Evolutionary conservation across 306 rosid species (phyloP).

Genomic region (Vigna trinervia): DNA sequence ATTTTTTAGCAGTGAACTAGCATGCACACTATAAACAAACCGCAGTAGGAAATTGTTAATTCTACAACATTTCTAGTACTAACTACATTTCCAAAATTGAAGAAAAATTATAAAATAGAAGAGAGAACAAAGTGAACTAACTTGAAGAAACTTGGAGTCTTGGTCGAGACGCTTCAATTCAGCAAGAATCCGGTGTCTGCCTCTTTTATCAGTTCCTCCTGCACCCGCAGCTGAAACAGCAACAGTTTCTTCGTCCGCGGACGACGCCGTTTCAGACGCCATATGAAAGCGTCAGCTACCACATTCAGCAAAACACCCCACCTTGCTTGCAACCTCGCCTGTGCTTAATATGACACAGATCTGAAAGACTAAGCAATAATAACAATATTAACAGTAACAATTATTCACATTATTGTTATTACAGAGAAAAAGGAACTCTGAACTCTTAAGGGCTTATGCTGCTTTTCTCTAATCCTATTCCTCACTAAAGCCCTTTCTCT

Average conservation of each 20-base stretch:
- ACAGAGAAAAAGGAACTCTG: not conserved
- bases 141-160: slow-evolving; percentile 72
- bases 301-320: slow-evolving; percentile 29
- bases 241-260: slow-evolving; percentile 54
- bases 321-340: not conserved
- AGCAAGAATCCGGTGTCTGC: slow-evolving; percentile 78
- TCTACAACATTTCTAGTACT: not conserved
- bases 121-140: not conserved
- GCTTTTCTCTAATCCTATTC: slow-evolving; percentile 2
- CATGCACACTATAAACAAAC: not conserved
- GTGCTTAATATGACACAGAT: slow-evolving; percentile 27
- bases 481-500: slow-evolving; percentile 21
- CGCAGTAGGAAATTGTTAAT: not conserved
- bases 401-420: too few species aligned
- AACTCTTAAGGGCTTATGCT: not conserved
- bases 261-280: slow-evolving; percentile 80
- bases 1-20: not conserved
- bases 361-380: slow-evolving; percentile 27
- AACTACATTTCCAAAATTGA: slow-evolving; percentile 1
- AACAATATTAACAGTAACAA: not conserved
- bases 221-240: slow-evolving; percentile 1
- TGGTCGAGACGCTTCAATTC: slow-evolving; percentile 74
- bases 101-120: not conserved
- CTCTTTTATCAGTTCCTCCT: slow-evolving; percentile 57
- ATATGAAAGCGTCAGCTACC: slow-evolving; percentile 28